Conservation (phyloP, 805 yeast genomes). For the Starmerella bacillaris region DNA sequence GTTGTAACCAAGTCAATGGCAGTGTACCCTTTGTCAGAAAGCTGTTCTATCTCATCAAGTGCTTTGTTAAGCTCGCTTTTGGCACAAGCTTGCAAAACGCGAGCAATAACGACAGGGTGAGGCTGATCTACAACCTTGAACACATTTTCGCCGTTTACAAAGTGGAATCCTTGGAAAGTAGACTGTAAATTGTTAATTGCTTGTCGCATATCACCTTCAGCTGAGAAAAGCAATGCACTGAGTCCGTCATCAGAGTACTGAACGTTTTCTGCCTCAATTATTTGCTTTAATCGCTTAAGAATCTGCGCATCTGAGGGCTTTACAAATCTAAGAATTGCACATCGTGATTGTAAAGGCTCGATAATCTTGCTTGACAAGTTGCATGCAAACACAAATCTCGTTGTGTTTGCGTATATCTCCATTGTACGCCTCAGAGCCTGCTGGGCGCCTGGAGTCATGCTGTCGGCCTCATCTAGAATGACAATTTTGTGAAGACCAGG, state of each 20-base stretch:
- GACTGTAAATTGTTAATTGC: conserved; percentile 88
- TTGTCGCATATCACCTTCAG: conserved; percentile 98
- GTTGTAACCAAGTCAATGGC: conserved; percentile 87
- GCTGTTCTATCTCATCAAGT: conserved; percentile 39
- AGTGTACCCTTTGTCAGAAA: conserved; percentile 84
- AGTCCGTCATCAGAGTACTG: conserved; percentile 76
- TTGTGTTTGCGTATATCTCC: conserved; percentile 90
- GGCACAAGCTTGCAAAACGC: conserved; percentile 35
- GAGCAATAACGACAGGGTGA: conserved; percentile 70
- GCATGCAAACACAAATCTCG: conserved; percentile 97
- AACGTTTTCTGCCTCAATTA: conserved; percentile 51
- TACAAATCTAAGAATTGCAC: conserved; percentile 79
- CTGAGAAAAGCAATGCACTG: conserved; percentile 80
- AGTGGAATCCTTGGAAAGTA: conserved; percentile 81
- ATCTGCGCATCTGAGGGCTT: conserved; percentile 74
- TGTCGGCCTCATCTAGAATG: conserved; percentile 87
- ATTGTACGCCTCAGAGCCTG: conserved; percentile 85
- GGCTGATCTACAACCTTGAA: conserved; percentile 93
- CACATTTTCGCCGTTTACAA: conserved; percentile 82
- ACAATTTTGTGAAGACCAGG: conserved; percentile 82
- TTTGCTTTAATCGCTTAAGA: conserved; percentile 51
- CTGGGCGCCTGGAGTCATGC: conserved; percentile 94
- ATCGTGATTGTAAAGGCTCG: conserved; percentile 89
- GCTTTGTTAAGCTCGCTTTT: conserved; percentile 43
- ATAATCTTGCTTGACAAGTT: conserved; percentile 86